phyloP scores from a whole-genome alignment of 2,329 filamentous ascomycete genomes.

The Alternaria gansuensis region DNA sequence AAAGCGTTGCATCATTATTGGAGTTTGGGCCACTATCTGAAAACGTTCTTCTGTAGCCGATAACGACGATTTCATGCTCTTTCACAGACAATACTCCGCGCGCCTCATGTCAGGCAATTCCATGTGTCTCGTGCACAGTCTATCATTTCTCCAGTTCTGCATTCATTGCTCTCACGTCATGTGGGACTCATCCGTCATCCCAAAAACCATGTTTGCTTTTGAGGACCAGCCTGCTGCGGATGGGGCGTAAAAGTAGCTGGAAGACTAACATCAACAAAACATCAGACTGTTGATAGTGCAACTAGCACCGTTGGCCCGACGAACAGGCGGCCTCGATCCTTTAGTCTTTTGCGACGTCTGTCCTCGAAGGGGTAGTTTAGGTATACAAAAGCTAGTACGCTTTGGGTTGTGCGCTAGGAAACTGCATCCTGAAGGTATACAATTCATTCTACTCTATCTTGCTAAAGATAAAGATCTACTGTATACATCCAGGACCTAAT shows the following conservation, averaged over 20 bases:
- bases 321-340: neutral
- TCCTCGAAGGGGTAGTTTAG: neutral
- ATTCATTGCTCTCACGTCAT: neutral
- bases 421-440: neutral
- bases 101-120: neutral
- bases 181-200: neutral
- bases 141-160: neutral
- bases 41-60: neutral
- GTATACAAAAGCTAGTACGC: neutral
- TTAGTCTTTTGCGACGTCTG: neutral
- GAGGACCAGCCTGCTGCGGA: neutral
- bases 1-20: conserved; percentile 14
- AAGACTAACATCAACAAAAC: neutral
- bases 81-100: neutral
- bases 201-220: neutral
- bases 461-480: neutral
- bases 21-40: conserved; percentile 2
- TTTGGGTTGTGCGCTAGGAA: neutral
- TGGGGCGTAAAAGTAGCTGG: neutral
- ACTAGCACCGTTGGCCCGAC: neutral
- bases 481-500: neutral
- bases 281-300: neutral
- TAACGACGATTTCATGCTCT: neutral
- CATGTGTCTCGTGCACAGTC: neutral
- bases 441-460: neutral